Evolutionary conservation across 2,329 filamentous ascomycete genomes (phyloP).

Genomic region (Sporothrix brasiliensis): DNA sequence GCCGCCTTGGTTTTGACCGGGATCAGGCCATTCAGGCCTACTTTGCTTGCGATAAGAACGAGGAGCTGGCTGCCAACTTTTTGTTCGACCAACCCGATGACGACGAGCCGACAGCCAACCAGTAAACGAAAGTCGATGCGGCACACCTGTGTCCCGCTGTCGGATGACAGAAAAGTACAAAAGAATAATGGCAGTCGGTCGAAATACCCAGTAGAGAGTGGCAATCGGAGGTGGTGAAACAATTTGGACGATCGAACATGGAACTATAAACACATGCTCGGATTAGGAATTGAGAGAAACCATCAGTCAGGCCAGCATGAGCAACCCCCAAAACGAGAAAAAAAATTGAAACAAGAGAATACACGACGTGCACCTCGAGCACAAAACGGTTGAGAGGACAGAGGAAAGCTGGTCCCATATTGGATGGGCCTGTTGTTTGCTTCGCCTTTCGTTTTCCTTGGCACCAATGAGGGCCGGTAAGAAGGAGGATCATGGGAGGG

Average conservation of each 20-base stretch:
- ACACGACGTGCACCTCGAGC: conserved; percentile 13
- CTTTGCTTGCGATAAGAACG: conserved; percentile 99
- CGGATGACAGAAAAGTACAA: not conserved
- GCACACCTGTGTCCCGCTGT: not conserved
- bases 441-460: not conserved
- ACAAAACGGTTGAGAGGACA: not conserved
- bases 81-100: conserved; percentile 96
- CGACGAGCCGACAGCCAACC: conserved; percentile 55
- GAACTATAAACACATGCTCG: conserved; percentile 4
- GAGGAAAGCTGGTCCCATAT: not conserved
- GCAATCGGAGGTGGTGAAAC: not conserved
- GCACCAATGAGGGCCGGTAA: not conserved
- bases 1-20: conserved; percentile 87
- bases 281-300: not conserved
- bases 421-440: not conserved
- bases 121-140: conserved; percentile 18
- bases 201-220: conserved; percentile 30
- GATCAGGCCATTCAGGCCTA: conserved; percentile 97
- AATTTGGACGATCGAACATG: not conserved
- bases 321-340: not conserved
- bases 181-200: conserved; percentile 1
- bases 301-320: not conserved
- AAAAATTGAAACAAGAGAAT: not conserved
- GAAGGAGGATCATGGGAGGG: not conserved
- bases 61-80: conserved; percentile 97